Evolutionary conservation across 805 yeast genomes (phyloP).

Genomic region (Cyberlindnera sargentensis): DNA sequence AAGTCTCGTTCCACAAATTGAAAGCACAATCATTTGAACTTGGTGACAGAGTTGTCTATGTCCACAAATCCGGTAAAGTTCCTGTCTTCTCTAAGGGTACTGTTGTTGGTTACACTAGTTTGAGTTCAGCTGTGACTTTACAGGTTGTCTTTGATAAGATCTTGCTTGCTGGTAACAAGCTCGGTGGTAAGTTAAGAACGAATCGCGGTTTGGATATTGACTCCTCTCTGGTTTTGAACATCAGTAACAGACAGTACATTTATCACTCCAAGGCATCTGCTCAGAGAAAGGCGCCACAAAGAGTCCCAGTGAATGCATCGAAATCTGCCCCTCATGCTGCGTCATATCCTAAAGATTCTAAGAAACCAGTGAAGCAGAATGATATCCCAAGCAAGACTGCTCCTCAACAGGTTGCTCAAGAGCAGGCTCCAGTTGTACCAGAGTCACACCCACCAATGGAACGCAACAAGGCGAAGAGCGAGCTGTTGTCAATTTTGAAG

Average conservation of each 20-base stretch:
- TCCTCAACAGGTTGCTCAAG: background rate
- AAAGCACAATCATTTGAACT: slow-evolving; percentile 70
- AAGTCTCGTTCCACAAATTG: slow-evolving; percentile 61
- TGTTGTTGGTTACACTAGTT: slow-evolving; percentile 67
- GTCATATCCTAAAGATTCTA: slow-evolving; percentile 10
- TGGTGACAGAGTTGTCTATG: slow-evolving; percentile 87
- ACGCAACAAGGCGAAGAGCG: slow-evolving; percentile 30
- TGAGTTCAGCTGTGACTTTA: slow-evolving; percentile 46
- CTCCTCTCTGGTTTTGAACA: slow-evolving; percentile 72
- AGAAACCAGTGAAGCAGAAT: slow-evolving; percentile 9
- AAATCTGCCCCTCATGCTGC: slow-evolving; percentile 16
- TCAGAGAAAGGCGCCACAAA: slow-evolving; percentile 1
- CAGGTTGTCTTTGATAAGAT: slow-evolving; percentile 82
- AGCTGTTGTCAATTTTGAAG: slow-evolving; percentile 39
- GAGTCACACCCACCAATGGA: slow-evolving; percentile 1
- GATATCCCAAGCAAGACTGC: slow-evolving; percentile 4
- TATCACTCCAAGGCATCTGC: slow-evolving; percentile 64
- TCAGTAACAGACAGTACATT: slow-evolving; percentile 67
- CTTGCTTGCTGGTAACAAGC: slow-evolving; percentile 71
- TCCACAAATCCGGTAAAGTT: slow-evolving; percentile 82
- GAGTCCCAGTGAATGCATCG: slow-evolving; percentile 13
- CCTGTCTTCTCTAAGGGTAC: slow-evolving; percentile 87
- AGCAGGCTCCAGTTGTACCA: background rate
- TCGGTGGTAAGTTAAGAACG: slow-evolving; percentile 70
- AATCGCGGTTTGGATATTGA: slow-evolving; percentile 83